phyloP scores from a whole-genome alignment of 352 stramenopile genomes.

The Elongisporangium prolatum region DNA sequence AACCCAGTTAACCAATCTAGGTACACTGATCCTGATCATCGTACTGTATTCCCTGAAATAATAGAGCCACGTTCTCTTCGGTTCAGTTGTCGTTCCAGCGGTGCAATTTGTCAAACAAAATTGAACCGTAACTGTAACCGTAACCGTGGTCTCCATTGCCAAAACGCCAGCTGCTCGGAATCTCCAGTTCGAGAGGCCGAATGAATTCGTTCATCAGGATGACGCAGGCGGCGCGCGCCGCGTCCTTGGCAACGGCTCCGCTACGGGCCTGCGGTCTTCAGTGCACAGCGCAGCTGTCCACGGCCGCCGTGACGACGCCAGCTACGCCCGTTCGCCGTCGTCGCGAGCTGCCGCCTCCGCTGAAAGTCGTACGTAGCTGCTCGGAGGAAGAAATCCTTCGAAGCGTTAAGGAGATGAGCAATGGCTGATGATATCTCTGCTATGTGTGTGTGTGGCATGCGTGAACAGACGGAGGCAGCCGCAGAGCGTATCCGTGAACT shows the following conservation, averaged over 20 bases:
- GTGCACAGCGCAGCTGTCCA: slow-evolving; percentile 18
- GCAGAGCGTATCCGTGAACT: slow-evolving; percentile 85
- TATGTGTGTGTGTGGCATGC: not conserved
- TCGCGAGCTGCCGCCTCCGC: slow-evolving; percentile 62
- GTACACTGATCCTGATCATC: not conserved
- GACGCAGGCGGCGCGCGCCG: not conserved
- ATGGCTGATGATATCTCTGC: not conserved
- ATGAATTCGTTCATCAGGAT: not conserved
- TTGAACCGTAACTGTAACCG: not conserved
- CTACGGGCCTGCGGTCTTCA: not conserved
- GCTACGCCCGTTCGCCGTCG: slow-evolving; percentile 43
- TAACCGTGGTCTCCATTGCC: not conserved
- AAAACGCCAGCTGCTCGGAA: not conserved
- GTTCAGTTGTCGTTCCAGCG: not conserved
- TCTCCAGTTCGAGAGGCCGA: not conserved
- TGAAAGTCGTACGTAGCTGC: slow-evolving; percentile 58
- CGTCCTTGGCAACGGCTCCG: not conserved
- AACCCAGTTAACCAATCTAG: not conserved
- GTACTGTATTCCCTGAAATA: not conserved
- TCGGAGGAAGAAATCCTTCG: not conserved
- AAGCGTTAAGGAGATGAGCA: not conserved
- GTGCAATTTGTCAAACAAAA: not conserved
- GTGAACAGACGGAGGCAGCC: slow-evolving; percentile 81
- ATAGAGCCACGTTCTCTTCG: not conserved
- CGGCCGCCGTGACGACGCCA: slow-evolving; percentile 29